Evolutionary conservation across 805 yeast species (phyloP), one percentile per base, ranked within the genome.

Genomic region (Candida wancherniae): DNA sequence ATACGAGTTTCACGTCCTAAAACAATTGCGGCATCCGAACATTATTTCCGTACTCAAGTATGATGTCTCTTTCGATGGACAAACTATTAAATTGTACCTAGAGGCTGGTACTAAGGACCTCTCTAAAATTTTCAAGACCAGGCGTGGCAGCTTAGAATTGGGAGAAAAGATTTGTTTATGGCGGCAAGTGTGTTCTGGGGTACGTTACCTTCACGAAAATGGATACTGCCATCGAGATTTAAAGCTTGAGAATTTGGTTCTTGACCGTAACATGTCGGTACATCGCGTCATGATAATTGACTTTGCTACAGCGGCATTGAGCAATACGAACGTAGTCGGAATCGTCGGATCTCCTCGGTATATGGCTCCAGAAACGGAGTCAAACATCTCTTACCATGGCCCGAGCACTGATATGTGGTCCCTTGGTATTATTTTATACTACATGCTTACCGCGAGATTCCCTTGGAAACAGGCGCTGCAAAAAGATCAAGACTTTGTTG

Each of bases 391-490:
- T 7, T 73, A 73, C 40, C 57, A 64, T 31, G 70, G 74, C 0
- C 50, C 43, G 26, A 47, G 50, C 14, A 55, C 61, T 8, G 78
- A 73, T 39, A 44, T 70, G 8, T 73, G 80, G 80, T 62, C 75
- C 0, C 37, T 71, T 12, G 79, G 75, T 2, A 55, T 71, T 3
- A 49, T 72, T 1, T 42, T 68, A 11, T 56, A 53, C 31, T 62
- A 52, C 31, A 27, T 70, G 15, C 9, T 50, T 9, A 42, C 47
- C 15, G 33, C 44, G 9, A 40, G 38, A n/a, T 63, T 60, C 23
- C 76, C 77, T 3, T 75, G 81, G 81, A 57, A 52, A 28, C 38
- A 50, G 11, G 76, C 80, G 0, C 46, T 47, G 16, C 40, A 43
- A 13, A 47, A 55, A 15, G 69, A 65, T 30, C 25, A 29, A 6